Base-by-base conservation (phyloP, 768 basidiomycete genomes). In the Tulasnella calospora region DNA sequence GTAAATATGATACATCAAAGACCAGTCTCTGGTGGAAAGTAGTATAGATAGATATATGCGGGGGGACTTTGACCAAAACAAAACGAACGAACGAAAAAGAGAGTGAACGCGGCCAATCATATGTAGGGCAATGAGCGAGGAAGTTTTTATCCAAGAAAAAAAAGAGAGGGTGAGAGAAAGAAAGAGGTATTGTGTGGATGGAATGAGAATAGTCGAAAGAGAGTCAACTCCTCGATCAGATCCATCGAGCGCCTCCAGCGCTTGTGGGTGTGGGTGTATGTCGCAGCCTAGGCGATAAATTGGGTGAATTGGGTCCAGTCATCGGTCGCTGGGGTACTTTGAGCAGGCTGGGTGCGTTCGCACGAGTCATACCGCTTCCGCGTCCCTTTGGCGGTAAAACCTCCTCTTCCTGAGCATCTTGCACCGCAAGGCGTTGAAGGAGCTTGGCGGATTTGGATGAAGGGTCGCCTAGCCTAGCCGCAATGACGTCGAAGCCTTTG, bases 1-100 rank as follows among this genome's bases (percentile, higher is more conserved):
- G 61, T 67, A 67, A 67, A 67, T 67, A 67, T 67, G 61, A 67
- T 67, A 67, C 61, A 67, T 67, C 61, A 67, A 67, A 67, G 61
- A 67, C 61, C 61, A 67, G 61, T 67, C 61, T 67, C 61, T 67
- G 33, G 33, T 67, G 30, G 51, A 23, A 67, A 17, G 61, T 67
- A 67, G 30, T 67, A 30, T 67, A 67, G 61, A 67, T 67, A 67
- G 30, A 67, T 35, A 19, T 6, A 44, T 19, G 40, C 40, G 40
- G 13, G 33, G 30, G 30, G 30, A 13, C 61, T 8, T 51, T 35
- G 61, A 17, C 51, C 15, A 55, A 4, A 67, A 3, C 7, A 27
- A 30, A 67, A 67, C 61, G 30, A 67, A 13, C 61, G 30, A 27
- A 33, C 2, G 4, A 30, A 13, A n/a, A n/a, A 67, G 27, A n/a